Conservation (phyloP, 169 alveolate species). For the Eimeria acervulina region DNA sequence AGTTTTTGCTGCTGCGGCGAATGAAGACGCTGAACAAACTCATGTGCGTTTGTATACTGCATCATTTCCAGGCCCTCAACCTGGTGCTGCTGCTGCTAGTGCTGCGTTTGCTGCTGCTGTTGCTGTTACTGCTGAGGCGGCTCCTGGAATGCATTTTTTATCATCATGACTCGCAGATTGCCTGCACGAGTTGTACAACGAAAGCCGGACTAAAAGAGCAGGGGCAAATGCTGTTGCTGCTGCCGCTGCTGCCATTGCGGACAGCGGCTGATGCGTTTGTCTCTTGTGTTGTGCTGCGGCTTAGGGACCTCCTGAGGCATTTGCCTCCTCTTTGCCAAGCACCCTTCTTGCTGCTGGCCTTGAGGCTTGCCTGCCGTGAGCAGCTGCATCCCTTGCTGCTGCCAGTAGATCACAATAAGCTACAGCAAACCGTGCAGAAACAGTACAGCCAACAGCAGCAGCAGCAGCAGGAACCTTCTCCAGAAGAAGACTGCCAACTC, state of each 20-base stretch:
- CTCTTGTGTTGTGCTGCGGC: neutral
- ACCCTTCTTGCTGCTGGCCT: constrained; percentile 32
- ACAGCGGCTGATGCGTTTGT: neutral
- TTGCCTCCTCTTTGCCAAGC: constrained; percentile 44
- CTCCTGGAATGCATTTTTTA: neutral
- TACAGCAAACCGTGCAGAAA: neutral
- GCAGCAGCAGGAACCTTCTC: neutral
- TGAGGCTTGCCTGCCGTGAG: constrained; percentile 23
- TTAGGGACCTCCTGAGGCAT: constrained; percentile 28
- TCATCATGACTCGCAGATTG: neutral
- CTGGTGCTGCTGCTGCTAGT: neutral
- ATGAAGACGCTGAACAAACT: constrained; percentile 9
- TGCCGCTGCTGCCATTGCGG: neutral
- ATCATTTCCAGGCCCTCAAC: neutral
- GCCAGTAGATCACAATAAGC: constrained; percentile 1
- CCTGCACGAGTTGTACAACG: neutral
- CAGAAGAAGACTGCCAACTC: constrained; percentile 56
- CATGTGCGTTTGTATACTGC: neutral
- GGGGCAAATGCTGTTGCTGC: neutral
- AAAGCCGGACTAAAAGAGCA: neutral
- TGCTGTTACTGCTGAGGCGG: neutral
- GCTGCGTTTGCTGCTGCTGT: neutral
- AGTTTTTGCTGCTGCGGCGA: constrained; percentile 46
- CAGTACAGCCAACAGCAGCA: neutral
- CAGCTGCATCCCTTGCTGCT: constrained; percentile 45